These are phyloP conservation scores for Zygnema circumcarinatum DNA, from an alignment of 139 green algal species.

Conservation along the genomic window DNA sequence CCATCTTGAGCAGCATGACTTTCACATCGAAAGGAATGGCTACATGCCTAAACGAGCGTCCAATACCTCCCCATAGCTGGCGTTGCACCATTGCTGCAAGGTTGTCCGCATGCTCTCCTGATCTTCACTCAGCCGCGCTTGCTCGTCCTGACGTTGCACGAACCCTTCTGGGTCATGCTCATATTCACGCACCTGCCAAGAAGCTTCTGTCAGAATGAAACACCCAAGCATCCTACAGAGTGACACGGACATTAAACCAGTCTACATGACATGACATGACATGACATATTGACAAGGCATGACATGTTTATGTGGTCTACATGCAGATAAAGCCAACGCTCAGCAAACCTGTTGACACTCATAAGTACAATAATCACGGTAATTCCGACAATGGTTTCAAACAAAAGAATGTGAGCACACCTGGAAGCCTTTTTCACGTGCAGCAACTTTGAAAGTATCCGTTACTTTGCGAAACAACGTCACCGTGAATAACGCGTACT, in stretches of 20 bases:
- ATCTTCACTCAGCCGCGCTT: constrained; percentile 70
- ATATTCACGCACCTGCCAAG: constrained; percentile 62
- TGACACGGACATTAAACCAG: too few relatives aligned
- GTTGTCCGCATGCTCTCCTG: constrained; percentile 70
- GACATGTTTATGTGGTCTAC: too few relatives aligned
- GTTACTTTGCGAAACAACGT: constrained; percentile 86
- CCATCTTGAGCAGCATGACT: neutral
- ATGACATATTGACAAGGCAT: too few relatives aligned
- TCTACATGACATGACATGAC: too few relatives aligned
- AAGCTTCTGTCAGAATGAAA: constrained; percentile 6
- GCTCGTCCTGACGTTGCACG: constrained; percentile 51
- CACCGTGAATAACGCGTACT: constrained; percentile 87
- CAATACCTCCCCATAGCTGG: constrained; percentile 77
- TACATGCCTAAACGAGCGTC: neutral
- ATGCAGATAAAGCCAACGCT: too few relatives aligned
- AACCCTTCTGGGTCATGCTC: constrained; percentile 38
- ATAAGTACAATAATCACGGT: too few relatives aligned
- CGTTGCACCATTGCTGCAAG: constrained; percentile 86
- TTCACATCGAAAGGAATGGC: neutral
- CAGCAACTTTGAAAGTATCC: constrained; percentile 93
- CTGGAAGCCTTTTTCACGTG: constrained; percentile 84
- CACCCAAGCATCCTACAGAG: neutral
- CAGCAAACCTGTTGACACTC: too few relatives aligned
- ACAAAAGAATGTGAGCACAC: constrained; percentile 63
- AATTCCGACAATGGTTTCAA: too few relatives aligned